phyloP scores from a whole-genome alignment of 192 early-diverging fungal genomes.

The Umbelopsis isabellina region DNA sequence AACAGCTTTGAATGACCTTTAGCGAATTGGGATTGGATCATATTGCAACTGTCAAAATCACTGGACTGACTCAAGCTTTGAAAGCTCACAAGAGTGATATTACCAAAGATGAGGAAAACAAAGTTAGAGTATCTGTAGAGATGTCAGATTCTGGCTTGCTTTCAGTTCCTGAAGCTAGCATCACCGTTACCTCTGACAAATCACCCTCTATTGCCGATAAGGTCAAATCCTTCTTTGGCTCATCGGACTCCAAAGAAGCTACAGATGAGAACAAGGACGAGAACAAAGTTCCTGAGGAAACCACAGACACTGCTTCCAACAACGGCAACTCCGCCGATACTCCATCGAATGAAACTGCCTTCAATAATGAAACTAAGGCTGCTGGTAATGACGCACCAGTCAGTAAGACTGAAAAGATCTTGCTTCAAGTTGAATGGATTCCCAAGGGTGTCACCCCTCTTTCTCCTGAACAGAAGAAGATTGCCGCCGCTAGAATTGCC shows the following conservation, averaged over 20 bases:
- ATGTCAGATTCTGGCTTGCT: slow-evolving; percentile 80
- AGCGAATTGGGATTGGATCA: slow-evolving; percentile 39
- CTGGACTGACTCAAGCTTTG: slow-evolving; percentile 72
- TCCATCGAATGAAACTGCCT: slow-evolving; percentile 37
- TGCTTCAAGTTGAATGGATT: slow-evolving; percentile 31
- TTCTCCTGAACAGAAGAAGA: slow-evolving; percentile 27
- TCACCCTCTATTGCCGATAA: slow-evolving; percentile 43
- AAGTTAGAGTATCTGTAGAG: slow-evolving; percentile 83
- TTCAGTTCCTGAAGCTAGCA: slow-evolving; percentile 65
- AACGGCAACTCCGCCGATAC: slow-evolving; percentile 41
- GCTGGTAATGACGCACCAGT: not conserved
- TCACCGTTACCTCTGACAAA: slow-evolving; percentile 28
- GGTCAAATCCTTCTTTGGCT: slow-evolving; percentile 68
- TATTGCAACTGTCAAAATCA: slow-evolving; percentile 65
- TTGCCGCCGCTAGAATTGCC: slow-evolving; percentile 38
- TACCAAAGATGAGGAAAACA: slow-evolving; percentile 42
- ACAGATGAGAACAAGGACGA: slow-evolving; percentile 37
- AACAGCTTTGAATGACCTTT: not conserved
- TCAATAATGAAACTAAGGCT: not conserved
- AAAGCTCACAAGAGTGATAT: slow-evolving; percentile 65
- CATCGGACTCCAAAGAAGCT: slow-evolving; percentile 48
- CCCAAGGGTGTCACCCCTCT: slow-evolving; percentile 30
- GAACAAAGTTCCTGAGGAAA: slow-evolving; percentile 26
- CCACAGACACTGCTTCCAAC: slow-evolving; percentile 27
- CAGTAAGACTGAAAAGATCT: slow-evolving; percentile 24